These are phyloP conservation scores for Yamadazyma ubonensis DNA, from an alignment of 805 yeast genomes.

Conservation along the genomic window DNA sequence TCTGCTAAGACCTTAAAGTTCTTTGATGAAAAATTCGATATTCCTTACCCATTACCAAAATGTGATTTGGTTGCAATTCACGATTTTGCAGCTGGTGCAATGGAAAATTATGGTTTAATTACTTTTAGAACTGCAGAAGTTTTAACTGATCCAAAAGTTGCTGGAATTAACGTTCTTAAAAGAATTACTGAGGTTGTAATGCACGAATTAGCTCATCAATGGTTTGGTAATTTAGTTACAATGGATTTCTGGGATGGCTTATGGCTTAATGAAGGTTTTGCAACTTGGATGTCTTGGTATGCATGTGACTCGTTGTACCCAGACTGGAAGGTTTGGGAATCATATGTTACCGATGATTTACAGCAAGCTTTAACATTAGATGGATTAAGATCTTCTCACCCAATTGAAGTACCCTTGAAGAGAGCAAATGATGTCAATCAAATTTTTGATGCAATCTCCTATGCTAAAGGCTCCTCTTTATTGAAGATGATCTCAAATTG, in stretches of 20 bases:
- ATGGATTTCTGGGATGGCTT: constrained; percentile 94
- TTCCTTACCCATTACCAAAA: constrained; percentile 77
- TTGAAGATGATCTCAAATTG: constrained; percentile 77
- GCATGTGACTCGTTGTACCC: constrained; percentile 75
- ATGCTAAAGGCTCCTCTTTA: constrained; percentile 76
- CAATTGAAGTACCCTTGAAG: constrained; percentile 79
- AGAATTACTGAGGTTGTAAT: constrained; percentile 84
- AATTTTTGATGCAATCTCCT: constrained; percentile 82
- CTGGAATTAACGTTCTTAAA: constrained; percentile 62
- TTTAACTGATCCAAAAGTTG: constrained; percentile 66
- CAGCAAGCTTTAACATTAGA: constrained; percentile 76
- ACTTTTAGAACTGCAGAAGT: constrained; percentile 78
- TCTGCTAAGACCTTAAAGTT: constrained; percentile 74
- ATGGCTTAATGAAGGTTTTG: constrained; percentile 88
- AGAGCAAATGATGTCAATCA: constrained; percentile 79
- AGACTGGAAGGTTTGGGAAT: constrained; percentile 86
- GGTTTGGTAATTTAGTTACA: constrained; percentile 88
- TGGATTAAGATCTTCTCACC: constrained; percentile 79
- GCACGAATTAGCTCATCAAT: constrained; percentile 89
- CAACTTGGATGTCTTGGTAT: constrained; percentile 90
- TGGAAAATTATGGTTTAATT: constrained; percentile 84
- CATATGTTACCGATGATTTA: constrained; percentile 73
- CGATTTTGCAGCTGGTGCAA: constrained; percentile 84
- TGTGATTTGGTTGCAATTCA: constrained; percentile 81
- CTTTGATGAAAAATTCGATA: constrained; percentile 70